Evolutionary conservation across 805 yeast genomes (phyloP).

Genomic region (Zygoascus biomembranicola): DNA sequence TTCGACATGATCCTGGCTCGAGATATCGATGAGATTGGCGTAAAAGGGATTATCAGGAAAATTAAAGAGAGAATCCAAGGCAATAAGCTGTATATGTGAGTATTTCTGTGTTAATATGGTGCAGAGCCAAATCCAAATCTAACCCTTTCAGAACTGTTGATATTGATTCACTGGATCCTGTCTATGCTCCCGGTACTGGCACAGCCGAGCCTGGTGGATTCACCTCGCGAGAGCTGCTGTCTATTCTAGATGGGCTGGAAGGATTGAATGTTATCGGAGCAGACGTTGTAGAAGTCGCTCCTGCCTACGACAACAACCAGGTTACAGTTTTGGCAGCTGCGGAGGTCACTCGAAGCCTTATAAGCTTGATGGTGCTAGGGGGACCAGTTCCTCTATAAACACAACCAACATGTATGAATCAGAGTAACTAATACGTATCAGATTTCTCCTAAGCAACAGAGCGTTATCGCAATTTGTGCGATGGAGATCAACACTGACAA

Average conservation of each 20-base stretch:
- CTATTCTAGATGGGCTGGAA: constrained; percentile 49
- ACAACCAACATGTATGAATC: too few relatives aligned
- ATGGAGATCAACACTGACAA: too few relatives aligned
- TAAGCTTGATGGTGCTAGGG: constrained; percentile 32
- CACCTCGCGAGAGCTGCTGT: constrained; percentile 53
- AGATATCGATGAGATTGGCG: constrained; percentile 59
- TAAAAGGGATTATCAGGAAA: constrained; percentile 43
- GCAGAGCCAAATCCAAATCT: neutral
- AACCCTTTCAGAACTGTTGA: constrained; percentile 9
- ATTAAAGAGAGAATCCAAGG: constrained; percentile 49
- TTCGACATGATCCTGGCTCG: constrained; percentile 57
- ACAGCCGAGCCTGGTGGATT: constrained; percentile 72
- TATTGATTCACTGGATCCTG: constrained; percentile 63
- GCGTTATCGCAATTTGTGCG: too few relatives aligned
- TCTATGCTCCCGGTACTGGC: constrained; percentile 69
- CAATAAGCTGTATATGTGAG: constrained; percentile 44
- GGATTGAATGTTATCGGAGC: constrained; percentile 61
- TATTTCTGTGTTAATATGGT: neutral
- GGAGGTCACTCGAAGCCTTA: constrained; percentile 38
- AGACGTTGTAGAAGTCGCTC: constrained; percentile 67
- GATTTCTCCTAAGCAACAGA: too few relatives aligned
- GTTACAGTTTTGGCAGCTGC: constrained; percentile 53
- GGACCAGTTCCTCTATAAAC: neutral
- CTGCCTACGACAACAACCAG: constrained; percentile 51
- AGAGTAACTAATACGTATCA: too few relatives aligned